A percentile compares a stretch with the other conserved stretches of the same genome.
Evolutionary conservation across 371 early-diverging fungal species (phyloP).

Genomic region (Actinomucor elegans): DNA sequence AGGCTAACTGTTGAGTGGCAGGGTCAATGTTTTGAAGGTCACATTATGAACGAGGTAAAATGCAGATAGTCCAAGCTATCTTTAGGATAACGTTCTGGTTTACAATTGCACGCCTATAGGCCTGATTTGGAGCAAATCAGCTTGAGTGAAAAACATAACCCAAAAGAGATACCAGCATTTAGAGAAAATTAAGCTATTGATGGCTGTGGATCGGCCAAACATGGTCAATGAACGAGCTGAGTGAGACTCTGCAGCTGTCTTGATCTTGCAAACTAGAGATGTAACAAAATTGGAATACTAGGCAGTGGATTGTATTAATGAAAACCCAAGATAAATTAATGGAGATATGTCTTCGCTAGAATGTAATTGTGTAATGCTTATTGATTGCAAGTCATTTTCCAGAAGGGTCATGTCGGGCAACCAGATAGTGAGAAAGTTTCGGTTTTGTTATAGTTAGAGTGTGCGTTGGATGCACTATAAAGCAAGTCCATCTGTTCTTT

Average conservation of each 20-base stretch:
- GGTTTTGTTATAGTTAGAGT: not conserved
- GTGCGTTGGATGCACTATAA: conserved; percentile 3
- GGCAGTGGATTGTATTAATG: not conserved
- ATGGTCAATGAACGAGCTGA: conserved; percentile 5
- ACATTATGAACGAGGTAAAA: not conserved
- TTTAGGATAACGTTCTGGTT: not conserved
- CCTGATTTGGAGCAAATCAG: not conserved
- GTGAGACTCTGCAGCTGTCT: not conserved
- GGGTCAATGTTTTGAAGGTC: not conserved
- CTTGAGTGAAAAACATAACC: not conserved
- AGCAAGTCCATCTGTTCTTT: not conserved
- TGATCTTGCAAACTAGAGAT: not conserved
- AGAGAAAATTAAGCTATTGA: conserved; percentile 8
- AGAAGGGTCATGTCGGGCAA: not conserved
- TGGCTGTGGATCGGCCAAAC: conserved; percentile 11
- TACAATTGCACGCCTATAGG: not conserved
- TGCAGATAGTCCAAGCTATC: not conserved
- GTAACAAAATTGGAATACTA: not conserved
- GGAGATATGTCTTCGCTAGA: not conserved
- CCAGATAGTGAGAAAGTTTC: conserved; percentile 12
- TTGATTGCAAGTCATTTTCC: not conserved
- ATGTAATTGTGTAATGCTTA: not conserved
- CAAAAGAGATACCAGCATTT: conserved; percentile 9
- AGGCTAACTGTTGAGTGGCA: not conserved
- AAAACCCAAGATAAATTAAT: conserved; percentile 5